Base-by-base conservation (phyloP, 2,329 filamentous ascomycete species). In the Aspergillus unguis region DNA sequence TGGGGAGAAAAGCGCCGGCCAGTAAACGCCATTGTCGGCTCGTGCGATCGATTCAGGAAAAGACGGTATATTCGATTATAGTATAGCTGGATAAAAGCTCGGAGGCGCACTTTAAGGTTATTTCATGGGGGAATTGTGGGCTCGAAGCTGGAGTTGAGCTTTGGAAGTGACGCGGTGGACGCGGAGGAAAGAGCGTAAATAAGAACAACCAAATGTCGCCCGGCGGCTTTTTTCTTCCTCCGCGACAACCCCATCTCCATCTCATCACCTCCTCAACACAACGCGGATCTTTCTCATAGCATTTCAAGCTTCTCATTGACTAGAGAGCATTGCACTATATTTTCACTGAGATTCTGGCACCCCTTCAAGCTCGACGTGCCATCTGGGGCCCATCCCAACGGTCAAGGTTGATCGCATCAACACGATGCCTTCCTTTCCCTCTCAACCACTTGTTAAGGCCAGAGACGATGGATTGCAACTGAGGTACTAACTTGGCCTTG, bases 391-490 rank as follows among this genome's bases (percentile, higher is more conserved):
- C 29, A 36, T n/a, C 17, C 31, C 27, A 37, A 27, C 28, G 28
- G 42, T 29, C 5, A 35, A 11, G 26, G 28, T 40, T 10, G 10
- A 33, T 10, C 33, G n/a, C 26, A 33, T 45, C 23, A 32, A 41
- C 56, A 59, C 50, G 46, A 73, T 73, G 71, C 60, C 68, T 42
- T 66, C 64, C 27, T 68, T 71, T 49, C 65, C 64, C 27, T 65
- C 69, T 45, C 65, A 66, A 17, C 72, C 72, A 41, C 60, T 72
- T 49, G 68, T 75, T 23, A 66, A 71, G 28, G 57, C 60, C 26
- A 68, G 71, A 52, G 69, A 72, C 53, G 66, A 71, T 60, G 72
- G 71, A 8, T 59, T 74, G 17, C 74, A 76, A 54, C 57, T 77
- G 40, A 76, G 73, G 75, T 76, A 66, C 51, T 25, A 27, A 42